phyloP scores from a whole-genome alignment of 2,329 filamentous ascomycete species.

The Fusarium continuum region DNA sequence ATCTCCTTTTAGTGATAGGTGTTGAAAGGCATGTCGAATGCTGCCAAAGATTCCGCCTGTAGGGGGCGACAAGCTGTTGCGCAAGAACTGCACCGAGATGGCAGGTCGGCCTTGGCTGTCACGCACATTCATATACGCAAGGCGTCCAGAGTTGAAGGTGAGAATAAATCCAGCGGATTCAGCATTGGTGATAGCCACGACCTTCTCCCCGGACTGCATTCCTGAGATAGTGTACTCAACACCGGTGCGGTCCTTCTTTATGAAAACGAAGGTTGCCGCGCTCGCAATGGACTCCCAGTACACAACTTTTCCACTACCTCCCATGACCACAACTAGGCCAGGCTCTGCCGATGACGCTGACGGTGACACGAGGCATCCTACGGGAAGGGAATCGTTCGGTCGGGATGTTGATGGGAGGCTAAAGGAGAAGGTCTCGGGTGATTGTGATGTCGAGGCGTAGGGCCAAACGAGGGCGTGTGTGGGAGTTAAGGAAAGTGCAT shows the following conservation, averaged over 20 bases:
- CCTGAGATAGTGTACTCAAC: constrained; percentile 79
- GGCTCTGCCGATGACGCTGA: constrained; percentile 82
- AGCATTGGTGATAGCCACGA: constrained; percentile 80
- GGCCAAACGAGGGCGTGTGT: constrained; percentile 91
- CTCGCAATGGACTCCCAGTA: constrained; percentile 97
- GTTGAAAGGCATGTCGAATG: constrained; percentile 78
- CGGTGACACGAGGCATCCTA: constrained; percentile 83
- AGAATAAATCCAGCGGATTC: constrained; percentile 88
- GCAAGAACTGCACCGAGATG: constrained; percentile 81
- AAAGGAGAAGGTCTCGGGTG: constrained; percentile 82
- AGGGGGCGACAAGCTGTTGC: constrained; percentile 64
- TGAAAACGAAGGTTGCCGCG: constrained; percentile 83
- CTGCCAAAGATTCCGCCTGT: constrained; percentile 80
- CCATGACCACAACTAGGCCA: constrained; percentile 86
- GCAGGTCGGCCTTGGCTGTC: constrained; percentile 87
- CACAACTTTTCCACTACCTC: constrained; percentile 82
- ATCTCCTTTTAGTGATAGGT: constrained; percentile 76
- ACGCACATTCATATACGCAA: constrained; percentile 86
- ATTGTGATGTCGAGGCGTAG: constrained; percentile 74
- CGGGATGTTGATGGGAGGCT: constrained; percentile 78
- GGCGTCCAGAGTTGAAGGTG: constrained; percentile 82
- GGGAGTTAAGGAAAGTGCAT: constrained; percentile 82
- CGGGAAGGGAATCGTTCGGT: constrained; percentile 75
- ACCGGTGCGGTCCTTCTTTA: constrained; percentile 82
- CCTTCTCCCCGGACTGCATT: constrained; percentile 80